Percentiles rank a stretch among this genome's conserved stretches.
Conservation (phyloP, 345 rosid genomes). For the Litchi chinensis region DNA sequence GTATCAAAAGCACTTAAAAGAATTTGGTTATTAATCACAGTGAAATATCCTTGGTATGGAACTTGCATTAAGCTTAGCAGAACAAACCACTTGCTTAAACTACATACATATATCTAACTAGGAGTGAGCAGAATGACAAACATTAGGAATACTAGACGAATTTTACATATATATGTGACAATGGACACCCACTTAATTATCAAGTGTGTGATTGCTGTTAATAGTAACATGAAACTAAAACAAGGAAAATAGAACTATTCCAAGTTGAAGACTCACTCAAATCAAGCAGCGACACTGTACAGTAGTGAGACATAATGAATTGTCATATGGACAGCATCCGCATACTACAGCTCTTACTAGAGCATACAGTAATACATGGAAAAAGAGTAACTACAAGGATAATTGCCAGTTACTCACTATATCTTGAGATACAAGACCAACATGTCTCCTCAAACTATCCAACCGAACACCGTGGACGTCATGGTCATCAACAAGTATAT, state of each 20-base stretch:
- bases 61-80: not conserved
- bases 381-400: constrained; percentile 6
- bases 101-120: not conserved
- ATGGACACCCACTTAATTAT: not conserved
- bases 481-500: constrained; percentile 63
- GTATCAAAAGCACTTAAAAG: not conserved
- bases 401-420: constrained; percentile 49
- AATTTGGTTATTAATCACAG: not conserved
- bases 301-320: not conserved
- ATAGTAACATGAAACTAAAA: constrained; percentile 2
- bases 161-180: not conserved
- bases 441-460: constrained; percentile 76
- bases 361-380: not conserved
- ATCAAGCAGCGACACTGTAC: not conserved
- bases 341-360: not conserved
- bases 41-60: not conserved
- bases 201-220: not conserved
- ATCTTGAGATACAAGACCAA: constrained; percentile 96
- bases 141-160: not conserved
- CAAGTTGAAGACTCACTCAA: not conserved
- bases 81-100: not conserved
- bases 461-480: constrained; percentile 58
- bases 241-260: not conserved
- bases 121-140: not conserved
- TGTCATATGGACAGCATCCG: not conserved